Conservation (phyloP, 441 rosid species). For the Populus hybrid region DNA sequence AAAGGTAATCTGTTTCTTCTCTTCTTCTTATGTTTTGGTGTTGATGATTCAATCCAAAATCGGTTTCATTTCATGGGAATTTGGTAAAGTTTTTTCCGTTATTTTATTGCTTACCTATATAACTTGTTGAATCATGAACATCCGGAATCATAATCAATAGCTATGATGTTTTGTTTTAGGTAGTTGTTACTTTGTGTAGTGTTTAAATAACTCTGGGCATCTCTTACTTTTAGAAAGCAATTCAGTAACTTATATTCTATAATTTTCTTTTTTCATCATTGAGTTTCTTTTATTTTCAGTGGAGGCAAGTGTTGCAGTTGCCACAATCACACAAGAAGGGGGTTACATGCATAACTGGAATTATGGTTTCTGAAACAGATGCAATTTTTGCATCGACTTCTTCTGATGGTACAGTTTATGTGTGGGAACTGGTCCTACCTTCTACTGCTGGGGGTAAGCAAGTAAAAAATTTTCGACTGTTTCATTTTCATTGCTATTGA, state of each 20-base stretch:
- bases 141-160: neutral
- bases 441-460: conserved; percentile 48
- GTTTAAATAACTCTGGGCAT: neutral
- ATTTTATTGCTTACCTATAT: neutral
- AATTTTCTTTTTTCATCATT: neutral
- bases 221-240: neutral
- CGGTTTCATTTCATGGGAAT: neutral
- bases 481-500: neutral
- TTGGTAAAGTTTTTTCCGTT: neutral
- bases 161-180: neutral
- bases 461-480: neutral
- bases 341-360: conserved; percentile 74
- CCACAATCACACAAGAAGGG: conserved; percentile 88
- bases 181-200: neutral
- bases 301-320: conserved; percentile 68
- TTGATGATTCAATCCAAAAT: neutral
- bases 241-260: neutral
- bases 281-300: conserved; percentile 38
- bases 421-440: conserved; percentile 68
- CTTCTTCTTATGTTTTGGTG: neutral
- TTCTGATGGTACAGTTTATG: conserved; percentile 68
- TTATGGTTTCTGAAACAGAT: conserved; percentile 56
- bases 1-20: conserved; percentile 38
- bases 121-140: too few species aligned
- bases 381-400: conserved; percentile 79